Percentiles rank a stretch among this genome's conserved stretches.
Evolutionary conservation across 169 alveolate genomes (phyloP).

Genomic region (Cryptosporidium ubiquitum): DNA sequence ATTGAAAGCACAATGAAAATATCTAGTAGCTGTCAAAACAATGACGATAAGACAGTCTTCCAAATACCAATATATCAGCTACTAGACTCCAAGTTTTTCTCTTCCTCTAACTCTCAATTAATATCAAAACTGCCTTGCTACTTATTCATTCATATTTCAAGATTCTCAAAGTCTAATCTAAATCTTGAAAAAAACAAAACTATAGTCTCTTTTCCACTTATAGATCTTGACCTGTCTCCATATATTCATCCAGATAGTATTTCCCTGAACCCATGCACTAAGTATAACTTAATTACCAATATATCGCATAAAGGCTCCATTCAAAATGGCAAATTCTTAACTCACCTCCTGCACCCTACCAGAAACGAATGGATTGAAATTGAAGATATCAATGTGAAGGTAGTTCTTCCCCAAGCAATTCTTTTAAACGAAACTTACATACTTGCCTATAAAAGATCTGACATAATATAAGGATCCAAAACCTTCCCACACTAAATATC

Average conservation of each 20-base stretch:
- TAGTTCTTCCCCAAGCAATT: conserved; percentile 95
- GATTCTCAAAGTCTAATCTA: conserved; percentile 95
- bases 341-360: conserved; percentile 87
- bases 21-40: not conserved
- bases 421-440: conserved; percentile 91
- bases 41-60: not conserved
- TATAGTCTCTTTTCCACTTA: conserved; percentile 96
- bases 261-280: conserved; percentile 82
- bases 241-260: conserved; percentile 82
- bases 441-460: conserved; percentile 85
- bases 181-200: conserved; percentile 98
- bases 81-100: conserved; percentile 19
- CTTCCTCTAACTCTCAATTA: conserved; percentile 5
- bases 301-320: conserved; percentile 96
- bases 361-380: conserved; percentile 96
- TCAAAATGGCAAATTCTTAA: conserved; percentile 91
- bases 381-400: conserved; percentile 94
- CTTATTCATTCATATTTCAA: conserved; percentile 90
- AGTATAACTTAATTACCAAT: conserved; percentile 92
- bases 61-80: conserved; percentile 69
- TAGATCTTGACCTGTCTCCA: conserved; percentile 85
- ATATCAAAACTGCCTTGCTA: conserved; percentile 90
- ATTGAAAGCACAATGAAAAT: conserved; percentile 22
- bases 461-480: conserved; percentile 26
- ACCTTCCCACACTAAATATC: not conserved